Evolutionary conservation across 2,329 filamentous ascomycete species (phyloP).

Genomic region (Aspergillus sp.): DNA sequence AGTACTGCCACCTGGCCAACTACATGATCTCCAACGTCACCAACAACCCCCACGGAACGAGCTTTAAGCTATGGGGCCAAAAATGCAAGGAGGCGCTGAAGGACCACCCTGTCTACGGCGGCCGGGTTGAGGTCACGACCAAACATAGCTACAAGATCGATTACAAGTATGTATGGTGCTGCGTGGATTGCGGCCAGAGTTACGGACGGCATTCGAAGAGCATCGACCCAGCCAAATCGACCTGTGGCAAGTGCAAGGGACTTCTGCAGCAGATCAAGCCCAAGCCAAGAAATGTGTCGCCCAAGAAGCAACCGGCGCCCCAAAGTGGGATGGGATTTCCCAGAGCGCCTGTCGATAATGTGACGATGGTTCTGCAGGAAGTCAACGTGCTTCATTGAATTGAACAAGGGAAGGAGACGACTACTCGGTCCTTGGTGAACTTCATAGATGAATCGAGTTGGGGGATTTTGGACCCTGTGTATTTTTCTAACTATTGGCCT

Average conservation of each 20-base stretch:
- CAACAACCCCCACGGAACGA: slow-evolving; percentile 75
- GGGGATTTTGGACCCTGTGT: background rate
- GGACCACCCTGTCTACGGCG: slow-evolving; percentile 54
- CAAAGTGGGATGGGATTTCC: background rate
- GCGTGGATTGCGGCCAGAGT: slow-evolving; percentile 64
- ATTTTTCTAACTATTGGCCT: background rate
- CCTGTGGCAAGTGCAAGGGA: slow-evolving; percentile 75
- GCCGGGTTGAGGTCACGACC: slow-evolving; percentile 74
- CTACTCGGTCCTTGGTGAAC: background rate
- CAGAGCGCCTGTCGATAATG: background rate
- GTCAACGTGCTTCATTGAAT: background rate
- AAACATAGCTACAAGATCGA: slow-evolving; percentile 88
- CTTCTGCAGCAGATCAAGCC: slow-evolving; percentile 76
- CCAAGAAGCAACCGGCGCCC: slow-evolving; percentile 24
- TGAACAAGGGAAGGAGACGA: background rate
- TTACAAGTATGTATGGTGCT: slow-evolving; percentile 89
- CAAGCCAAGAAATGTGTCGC: slow-evolving; percentile 56
- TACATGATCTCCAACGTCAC: slow-evolving; percentile 80
- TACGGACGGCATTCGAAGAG: slow-evolving; percentile 85
- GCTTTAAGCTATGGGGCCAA: slow-evolving; percentile 72
- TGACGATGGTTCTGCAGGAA: background rate
- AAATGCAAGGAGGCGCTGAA: slow-evolving; percentile 39
- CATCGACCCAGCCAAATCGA: slow-evolving; percentile 69
- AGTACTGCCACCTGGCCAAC: slow-evolving; percentile 91
- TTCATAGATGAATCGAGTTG: background rate